phyloP scores from a whole-genome alignment of 2,329 filamentous ascomycete genomes.

The Xylariaceae sp. region DNA sequence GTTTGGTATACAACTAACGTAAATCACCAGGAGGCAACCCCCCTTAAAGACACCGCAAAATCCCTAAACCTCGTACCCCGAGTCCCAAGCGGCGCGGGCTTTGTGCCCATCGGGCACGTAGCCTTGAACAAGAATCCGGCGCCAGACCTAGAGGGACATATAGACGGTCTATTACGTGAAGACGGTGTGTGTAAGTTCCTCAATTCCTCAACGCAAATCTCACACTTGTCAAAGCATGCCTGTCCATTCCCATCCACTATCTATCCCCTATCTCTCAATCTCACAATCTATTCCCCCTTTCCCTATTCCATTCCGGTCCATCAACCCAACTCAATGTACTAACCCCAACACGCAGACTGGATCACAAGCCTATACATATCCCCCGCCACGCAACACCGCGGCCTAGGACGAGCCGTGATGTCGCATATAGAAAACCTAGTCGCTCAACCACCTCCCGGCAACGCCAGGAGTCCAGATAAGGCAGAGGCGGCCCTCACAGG shows the following conservation, averaged over 20 bases:
- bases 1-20: too few species aligned
- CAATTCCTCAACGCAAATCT: too few species aligned
- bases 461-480: too few species aligned
- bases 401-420: conserved; percentile 16
- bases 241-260: too few species aligned
- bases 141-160: not conserved
- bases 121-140: conserved; percentile 9
- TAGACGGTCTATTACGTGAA: not conserved
- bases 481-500: not conserved
- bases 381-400: not conserved
- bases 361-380: conserved; percentile 17
- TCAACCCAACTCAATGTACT: not conserved
- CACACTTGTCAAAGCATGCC: too few species aligned
- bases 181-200: conserved; percentile 12
- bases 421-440: conserved; percentile 1
- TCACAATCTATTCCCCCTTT: too few species aligned
- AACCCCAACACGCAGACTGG: conserved; percentile 15
- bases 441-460: not conserved
- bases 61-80: not conserved
- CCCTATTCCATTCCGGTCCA: not conserved
- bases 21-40: too few species aligned
- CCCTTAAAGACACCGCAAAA: not conserved
- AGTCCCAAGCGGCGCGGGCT: not conserved
- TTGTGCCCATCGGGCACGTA: conserved; percentile 18
- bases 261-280: too few species aligned